Evolutionary conservation across 2,329 filamentous ascomycete genomes (phyloP).

Genomic region (Aspergillus felis): DNA sequence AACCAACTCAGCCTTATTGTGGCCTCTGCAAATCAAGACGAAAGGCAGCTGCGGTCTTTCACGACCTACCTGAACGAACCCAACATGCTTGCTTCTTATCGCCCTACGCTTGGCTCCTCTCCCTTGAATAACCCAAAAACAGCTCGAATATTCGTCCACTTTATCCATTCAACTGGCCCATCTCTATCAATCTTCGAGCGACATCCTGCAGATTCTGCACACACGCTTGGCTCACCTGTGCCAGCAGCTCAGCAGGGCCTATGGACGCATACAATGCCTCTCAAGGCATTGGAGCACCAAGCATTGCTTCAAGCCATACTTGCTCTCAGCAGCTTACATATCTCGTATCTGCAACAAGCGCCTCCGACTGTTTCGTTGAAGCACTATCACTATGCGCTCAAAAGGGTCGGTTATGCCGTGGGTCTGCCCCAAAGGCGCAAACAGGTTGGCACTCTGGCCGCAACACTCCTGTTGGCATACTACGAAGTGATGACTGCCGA

Average conservation of each 20-base stretch:
- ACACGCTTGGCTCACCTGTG: conserved; percentile 61
- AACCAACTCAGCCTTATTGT: conserved; percentile 43
- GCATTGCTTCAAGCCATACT: conserved; percentile 87
- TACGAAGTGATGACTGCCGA: conserved; percentile 95
- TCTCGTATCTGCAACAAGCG: conserved; percentile 72
- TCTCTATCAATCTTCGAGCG: conserved; percentile 85
- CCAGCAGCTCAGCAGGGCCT: conserved; percentile 56
- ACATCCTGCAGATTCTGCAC: conserved; percentile 67
- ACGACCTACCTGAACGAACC: conserved; percentile 46
- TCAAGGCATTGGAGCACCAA: conserved; percentile 79
- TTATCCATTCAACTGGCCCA: conserved; percentile 82
- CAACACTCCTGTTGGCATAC: conserved; percentile 78
- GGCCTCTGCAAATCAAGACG: conserved; percentile 41
- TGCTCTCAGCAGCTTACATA: conserved; percentile 80
- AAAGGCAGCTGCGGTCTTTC: conserved; percentile 48
- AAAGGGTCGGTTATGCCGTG: conserved; percentile 72
- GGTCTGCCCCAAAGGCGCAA: conserved; percentile 64
- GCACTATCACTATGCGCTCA: conserved; percentile 84
- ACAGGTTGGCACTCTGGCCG: conserved; percentile 78
- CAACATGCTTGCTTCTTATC: conserved; percentile 60
- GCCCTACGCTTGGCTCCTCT: conserved; percentile 60
- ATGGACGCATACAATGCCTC: conserved; percentile 74
- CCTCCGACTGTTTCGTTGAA: conserved; percentile 78
- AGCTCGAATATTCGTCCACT: conserved; percentile 83
- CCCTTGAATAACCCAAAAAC: conserved; percentile 78